Evolutionary conservation across 441 rosid genomes (phyloP).

Genomic region (Erodium texanum): DNA sequence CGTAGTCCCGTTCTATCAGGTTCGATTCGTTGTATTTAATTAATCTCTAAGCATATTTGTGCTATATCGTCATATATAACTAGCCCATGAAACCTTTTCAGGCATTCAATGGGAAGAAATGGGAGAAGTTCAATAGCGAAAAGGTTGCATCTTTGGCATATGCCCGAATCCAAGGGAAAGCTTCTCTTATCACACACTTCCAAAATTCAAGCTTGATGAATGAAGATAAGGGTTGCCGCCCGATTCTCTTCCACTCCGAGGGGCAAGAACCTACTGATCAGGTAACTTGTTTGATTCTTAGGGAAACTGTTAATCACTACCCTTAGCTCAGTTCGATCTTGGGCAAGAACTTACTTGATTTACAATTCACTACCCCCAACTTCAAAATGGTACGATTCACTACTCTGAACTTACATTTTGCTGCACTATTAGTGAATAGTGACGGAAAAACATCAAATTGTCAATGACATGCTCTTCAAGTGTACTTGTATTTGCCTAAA

Average conservation of each 20-base stretch:
- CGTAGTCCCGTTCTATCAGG: conserved; percentile 71
- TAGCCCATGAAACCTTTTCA: conserved; percentile 27
- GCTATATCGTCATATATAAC: neutral
- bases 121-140: conserved; percentile 86
- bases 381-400: too few relatives aligned
- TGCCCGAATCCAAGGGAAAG: conserved; percentile 80
- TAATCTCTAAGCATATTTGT: neutral
- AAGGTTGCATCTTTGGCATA: conserved; percentile 70
- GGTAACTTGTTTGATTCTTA: conserved; percentile 27
- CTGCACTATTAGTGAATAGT: too few relatives aligned
- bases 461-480: too few relatives aligned
- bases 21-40: conserved; percentile 12
- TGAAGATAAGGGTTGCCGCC: conserved; percentile 61
- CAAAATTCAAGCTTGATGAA: conserved; percentile 69
- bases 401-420: too few relatives aligned
- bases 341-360: too few relatives aligned
- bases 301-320: too few relatives aligned
- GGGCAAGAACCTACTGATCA: conserved; percentile 44
- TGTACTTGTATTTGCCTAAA: too few relatives aligned
- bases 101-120: conserved; percentile 73
- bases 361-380: too few relatives aligned
- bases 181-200: conserved; percentile 64
- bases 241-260: conserved; percentile 54
- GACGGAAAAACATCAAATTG: too few relatives aligned
- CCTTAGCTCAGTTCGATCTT: too few relatives aligned